Evolutionary conservation across 192 early-diverging fungal genomes (phyloP).

Genomic region (Coemansia furcata): DNA sequence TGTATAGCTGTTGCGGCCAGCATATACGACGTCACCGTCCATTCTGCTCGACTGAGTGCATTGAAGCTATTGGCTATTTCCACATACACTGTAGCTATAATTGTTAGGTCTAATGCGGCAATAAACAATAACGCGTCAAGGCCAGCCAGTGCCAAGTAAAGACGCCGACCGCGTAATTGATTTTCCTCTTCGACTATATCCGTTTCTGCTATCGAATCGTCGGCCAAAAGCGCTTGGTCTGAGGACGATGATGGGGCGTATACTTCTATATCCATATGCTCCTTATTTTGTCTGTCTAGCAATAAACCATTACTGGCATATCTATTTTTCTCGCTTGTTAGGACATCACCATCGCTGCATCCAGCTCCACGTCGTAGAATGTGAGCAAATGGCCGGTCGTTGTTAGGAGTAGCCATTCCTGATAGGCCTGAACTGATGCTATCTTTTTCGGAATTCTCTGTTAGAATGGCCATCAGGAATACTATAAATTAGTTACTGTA

Average conservation of each 20-base stretch:
- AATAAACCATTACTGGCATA: background rate
- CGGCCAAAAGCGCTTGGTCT: background rate
- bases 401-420: background rate
- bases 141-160: constrained; percentile 49
- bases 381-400: background rate
- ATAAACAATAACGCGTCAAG: constrained; percentile 71
- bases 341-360: background rate
- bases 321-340: background rate
- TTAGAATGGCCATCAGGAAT: background rate
- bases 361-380: constrained; percentile 1
- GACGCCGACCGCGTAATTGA: constrained; percentile 5
- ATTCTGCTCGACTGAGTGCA: constrained; percentile 67
- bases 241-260: background rate
- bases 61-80: constrained; percentile 75
- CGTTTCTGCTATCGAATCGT: background rate
- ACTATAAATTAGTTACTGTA: background rate
- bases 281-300: background rate
- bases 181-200: background rate
- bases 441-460: background rate
- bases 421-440: background rate
- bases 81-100: constrained; percentile 77
- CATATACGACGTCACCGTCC: constrained; percentile 81
- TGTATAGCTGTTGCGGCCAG: constrained; percentile 62
- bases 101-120: constrained; percentile 81
- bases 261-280: background rate